Evolutionary conservation across 2,329 filamentous ascomycete genomes (phyloP).

Genomic region (Ceratocystis cacaofunesta): DNA sequence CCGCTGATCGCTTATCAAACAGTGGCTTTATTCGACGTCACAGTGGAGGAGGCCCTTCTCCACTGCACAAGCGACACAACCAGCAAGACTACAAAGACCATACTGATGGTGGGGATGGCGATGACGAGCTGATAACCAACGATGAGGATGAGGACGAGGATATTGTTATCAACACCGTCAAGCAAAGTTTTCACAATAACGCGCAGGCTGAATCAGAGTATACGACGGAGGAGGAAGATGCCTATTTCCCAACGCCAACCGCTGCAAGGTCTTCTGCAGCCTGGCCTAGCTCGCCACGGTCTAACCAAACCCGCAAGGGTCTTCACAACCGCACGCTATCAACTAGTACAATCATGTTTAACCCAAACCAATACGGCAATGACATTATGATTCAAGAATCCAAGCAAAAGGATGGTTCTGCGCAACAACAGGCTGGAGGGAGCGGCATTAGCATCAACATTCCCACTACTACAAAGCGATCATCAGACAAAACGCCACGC

Average conservation of each 20-base stretch:
- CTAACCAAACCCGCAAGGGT: conserved; percentile 25
- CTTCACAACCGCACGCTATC: conserved; percentile 61
- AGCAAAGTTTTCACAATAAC: conserved; percentile 3
- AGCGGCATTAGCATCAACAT: conserved; percentile 29
- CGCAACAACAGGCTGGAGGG: conserved; percentile 22
- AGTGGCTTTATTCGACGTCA: conserved; percentile 25
- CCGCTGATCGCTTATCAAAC: conserved; percentile 46
- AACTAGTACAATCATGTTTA: conserved; percentile 71
- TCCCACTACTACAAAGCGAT: conserved; percentile 29
- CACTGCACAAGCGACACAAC: conserved; percentile 25
- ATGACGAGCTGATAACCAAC: conserved; percentile 77
- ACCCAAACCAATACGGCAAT: conserved; percentile 40
- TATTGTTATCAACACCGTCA: conserved; percentile 25
- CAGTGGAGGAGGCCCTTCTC: conserved; percentile 13
- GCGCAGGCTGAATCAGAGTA: conserved; percentile 4
- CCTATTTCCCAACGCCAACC: conserved; percentile 41
- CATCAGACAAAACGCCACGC: conserved; percentile 31
- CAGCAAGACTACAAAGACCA: conserved; percentile 41
- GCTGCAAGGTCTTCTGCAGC: conserved; percentile 28
- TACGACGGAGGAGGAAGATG: conserved; percentile 26
- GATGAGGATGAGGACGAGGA: conserved; percentile 54
- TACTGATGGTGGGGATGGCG: conserved; percentile 64
- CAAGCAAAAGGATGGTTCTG: conserved; percentile 8
- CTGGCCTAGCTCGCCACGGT: conserved; percentile 22
- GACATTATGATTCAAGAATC: conserved; percentile 11